Evolutionary conservation across 768 basidiomycete genomes (phyloP), one percentile per base, ranked within the genome.

Genomic region (Chlorophyllum brunneum): DNA sequence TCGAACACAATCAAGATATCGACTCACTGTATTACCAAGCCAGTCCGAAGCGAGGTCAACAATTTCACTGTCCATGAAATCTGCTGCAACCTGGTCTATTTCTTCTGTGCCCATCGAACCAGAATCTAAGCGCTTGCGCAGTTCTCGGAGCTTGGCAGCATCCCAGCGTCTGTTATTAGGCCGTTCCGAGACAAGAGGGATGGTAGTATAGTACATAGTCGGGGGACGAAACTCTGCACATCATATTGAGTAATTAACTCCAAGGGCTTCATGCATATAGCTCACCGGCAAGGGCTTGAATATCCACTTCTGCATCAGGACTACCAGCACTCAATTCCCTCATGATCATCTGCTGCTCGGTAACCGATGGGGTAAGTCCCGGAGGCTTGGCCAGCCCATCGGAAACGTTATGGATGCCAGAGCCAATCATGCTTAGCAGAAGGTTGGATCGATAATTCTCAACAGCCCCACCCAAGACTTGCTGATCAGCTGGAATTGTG

Each of bases 331-430:
- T 86, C 16, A 99, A 77, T 67, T 98, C 93, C 63, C 85, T 83
- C 88, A 98, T 88, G 57, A 99, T 87, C 88, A 97, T 91, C 69
- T 98, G 95, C 65, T 94, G 91, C 68, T 98, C 95, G 2, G 91
- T 94, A 49, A 95, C 83, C 4, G 83, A 81, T 7, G 83, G 78
- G 26, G 76, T 68, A 81, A 83, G 86, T n/a, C 82, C 81, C 56
- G 81, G 73, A 34, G 82, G 76, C 64, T 86, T 86, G 46, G 74
- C 88, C 30, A 73, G 69, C 50, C 72, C 69, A 56, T 74, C 77
- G 10, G 78, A 67, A n/a, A 76, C 70, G 45, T 73, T 79, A 59
- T 90, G 87, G 60, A 77, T 71, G 9, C 89, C 88, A 40, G 85
- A 83, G 5, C 79, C 85, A 61, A 94, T 87, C 88, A 93, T 88